Evolutionary conservation across 129 eudicot genomes (phyloP), one percentile per base, ranked within the genome.

Genomic region (Chrysanthemum lavandulifolium): DNA sequence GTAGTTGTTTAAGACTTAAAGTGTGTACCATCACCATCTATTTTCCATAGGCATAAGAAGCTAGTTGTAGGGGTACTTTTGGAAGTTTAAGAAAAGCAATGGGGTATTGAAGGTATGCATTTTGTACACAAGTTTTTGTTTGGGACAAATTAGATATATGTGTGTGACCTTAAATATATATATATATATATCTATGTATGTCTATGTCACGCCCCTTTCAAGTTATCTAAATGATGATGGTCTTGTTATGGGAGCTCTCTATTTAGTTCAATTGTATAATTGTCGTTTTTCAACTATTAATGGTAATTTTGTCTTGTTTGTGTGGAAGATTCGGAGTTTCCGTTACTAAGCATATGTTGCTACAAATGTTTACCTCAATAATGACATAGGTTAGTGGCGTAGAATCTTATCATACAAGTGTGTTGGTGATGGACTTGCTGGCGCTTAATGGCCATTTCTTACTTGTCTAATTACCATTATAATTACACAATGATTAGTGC

Each of bases 191-290:
- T 27, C 29, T 1, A 23, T 23, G 25, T 40, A 40, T 40, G 45
- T 40, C 45, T 40, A 18, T 75, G 61, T 74, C 43, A 55, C 31
- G 68, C 68, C 61, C 73, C 68, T 78, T 56, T 72, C 72, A 78
- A 72, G 73, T 72, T 78, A 56, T 78, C 61, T 78, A 65, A 40
- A 78, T 64, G 68, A 71, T 55, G 54, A 71, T 78, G 73, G 78
- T 66, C 67, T 55, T 70, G 78, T 81, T 81, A 53, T 16, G 78
- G 80, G 81, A 77, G 81, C 60, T 68, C 86, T 82, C 80, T 82
- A 51, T 78, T 77, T 64, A 61, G 82, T 82, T 78, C 78, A 79
- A 76, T 65, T 55, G 69, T 79, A 52, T 54, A 51, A 25, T 61
- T 53, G 71, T 61, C 14, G 66, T 62, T 36, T 71, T 73, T 62